These are phyloP conservation scores for Picea engelmannii DNA, from an alignment of 83 land plant species.

Conservation along the genomic window DNA sequence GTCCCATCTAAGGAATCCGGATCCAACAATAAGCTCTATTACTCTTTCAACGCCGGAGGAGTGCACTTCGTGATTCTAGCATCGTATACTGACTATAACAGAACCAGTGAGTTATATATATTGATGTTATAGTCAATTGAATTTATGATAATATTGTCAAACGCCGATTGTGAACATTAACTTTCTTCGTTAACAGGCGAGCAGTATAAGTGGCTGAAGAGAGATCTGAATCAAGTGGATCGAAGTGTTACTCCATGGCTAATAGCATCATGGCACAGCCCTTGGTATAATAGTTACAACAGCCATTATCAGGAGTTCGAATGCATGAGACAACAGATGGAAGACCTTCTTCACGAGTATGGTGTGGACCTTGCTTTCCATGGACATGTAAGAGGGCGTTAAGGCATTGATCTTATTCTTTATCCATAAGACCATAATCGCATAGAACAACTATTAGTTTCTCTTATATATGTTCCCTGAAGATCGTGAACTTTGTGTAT, in stretches of 20 bases:
- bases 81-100: slow-evolving; percentile 76
- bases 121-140: too few species aligned
- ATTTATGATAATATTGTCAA: too few species aligned
- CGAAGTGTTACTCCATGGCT: slow-evolving; percentile 89
- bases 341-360: slow-evolving; percentile 71
- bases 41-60: slow-evolving; percentile 94
- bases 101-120: slow-evolving; percentile 40
- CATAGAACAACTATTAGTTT: too few species aligned
- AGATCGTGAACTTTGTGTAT: too few species aligned
- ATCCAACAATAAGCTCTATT: slow-evolving; percentile 74
- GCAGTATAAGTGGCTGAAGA: slow-evolving; percentile 54
- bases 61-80: slow-evolving; percentile 94
- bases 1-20: slow-evolving; percentile 41
- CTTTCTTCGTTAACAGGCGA: neutral
- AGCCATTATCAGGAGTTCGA: slow-evolving; percentile 88
- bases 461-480: too few species aligned
- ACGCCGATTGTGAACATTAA: too few species aligned
- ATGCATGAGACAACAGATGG: slow-evolving; percentile 91
- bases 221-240: slow-evolving; percentile 63
- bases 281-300: slow-evolving; percentile 84
- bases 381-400: slow-evolving; percentile 98
- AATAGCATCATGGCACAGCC: slow-evolving; percentile 83
- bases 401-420: slow-evolving; percentile 16
- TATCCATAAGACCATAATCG: too few species aligned
- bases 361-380: slow-evolving; percentile 82